A percentile compares a stretch with the other conserved stretches of the same genome.
Evolutionary conservation across 2,329 filamentous ascomycete species (phyloP).

Genomic region (Talaromyces sp.): DNA sequence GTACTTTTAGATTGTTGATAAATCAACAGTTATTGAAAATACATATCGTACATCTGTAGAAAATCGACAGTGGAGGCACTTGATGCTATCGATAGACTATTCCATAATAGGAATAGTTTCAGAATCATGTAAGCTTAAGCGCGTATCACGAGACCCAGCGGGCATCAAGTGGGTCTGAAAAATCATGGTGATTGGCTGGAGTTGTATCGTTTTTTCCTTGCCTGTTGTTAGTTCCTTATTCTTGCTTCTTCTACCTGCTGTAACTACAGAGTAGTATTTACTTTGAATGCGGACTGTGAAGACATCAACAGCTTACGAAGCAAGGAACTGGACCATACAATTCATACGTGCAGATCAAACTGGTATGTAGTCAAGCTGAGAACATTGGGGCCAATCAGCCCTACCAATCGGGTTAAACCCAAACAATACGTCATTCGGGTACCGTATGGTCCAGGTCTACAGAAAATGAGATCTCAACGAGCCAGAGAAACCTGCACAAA

Average conservation of each 20-base stretch:
- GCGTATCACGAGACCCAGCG: constrained; percentile 5
- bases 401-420: neutral
- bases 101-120: neutral
- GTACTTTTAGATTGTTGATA: neutral
- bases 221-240: neutral
- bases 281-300: neutral
- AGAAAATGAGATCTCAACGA: neutral
- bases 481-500: neutral
- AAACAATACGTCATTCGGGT: constrained; percentile 6
- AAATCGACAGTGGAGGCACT: neutral
- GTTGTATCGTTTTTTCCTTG: neutral
- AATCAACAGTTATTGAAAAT: neutral
- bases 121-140: neutral
- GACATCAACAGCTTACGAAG: neutral
- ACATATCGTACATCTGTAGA: neutral
- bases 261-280: neutral
- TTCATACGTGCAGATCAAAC: neutral
- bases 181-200: neutral
- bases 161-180: neutral
- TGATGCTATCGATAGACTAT: neutral
- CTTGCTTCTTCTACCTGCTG: neutral
- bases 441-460: too few species aligned
- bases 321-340: neutral
- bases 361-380: neutral
- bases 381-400: constrained; percentile 4